These are phyloP conservation scores for Ceratocystis harringtonii DNA, from an alignment of 2,329 filamentous ascomycete genomes.

Conservation along the genomic window DNA sequence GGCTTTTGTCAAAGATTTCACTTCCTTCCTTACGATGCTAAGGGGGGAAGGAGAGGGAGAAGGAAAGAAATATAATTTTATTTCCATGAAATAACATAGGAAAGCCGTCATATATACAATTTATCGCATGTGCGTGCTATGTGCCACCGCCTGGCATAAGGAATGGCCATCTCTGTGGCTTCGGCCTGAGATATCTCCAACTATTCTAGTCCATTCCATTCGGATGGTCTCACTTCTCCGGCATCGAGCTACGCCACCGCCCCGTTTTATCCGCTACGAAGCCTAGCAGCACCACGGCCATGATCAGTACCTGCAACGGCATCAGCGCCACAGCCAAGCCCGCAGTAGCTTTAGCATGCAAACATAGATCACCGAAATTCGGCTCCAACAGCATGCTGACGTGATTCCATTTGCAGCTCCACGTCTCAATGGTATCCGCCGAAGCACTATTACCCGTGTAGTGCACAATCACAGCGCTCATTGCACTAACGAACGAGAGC, in stretches of 20 bases:
- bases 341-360: slow-evolving; percentile 38
- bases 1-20: not conserved
- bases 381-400: slow-evolving; percentile 39
- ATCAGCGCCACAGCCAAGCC: slow-evolving; percentile 42
- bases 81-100: not conserved
- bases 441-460: slow-evolving; percentile 1
- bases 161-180: no score
- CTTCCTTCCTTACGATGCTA: not conserved
- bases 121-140: not conserved
- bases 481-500: slow-evolving; percentile 43
- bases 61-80: no score
- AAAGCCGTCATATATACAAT: not conserved
- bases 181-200: not conserved
- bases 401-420: slow-evolving; percentile 45
- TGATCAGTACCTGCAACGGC: slow-evolving; percentile 37
- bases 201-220: not conserved
- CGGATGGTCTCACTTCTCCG: not conserved
- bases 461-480: slow-evolving; percentile 30
- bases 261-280: slow-evolving; percentile 3
- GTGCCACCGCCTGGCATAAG: no score
- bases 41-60: no score
- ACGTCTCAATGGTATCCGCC: slow-evolving; percentile 37
- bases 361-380: slow-evolving; percentile 42
- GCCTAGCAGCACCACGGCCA: slow-evolving; percentile 32
- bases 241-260: not conserved